Evolutionary conservation across 164 flowering plant species (phyloP).

Genomic region (Euptelea pleiosperma): DNA sequence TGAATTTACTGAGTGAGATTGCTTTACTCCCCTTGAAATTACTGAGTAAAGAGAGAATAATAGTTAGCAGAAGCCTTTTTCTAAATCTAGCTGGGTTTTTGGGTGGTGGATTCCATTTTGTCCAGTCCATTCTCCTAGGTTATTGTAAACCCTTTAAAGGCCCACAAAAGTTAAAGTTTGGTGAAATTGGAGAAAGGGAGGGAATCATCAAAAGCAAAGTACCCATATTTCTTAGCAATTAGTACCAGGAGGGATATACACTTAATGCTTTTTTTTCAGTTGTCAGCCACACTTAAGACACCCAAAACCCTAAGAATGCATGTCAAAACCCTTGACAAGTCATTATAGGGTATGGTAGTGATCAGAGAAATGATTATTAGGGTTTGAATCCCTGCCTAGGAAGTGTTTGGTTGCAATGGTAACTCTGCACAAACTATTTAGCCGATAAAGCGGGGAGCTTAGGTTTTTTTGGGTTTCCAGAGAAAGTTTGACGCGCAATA

Average conservation of each 20-base stretch:
- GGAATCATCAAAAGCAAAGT: constrained; percentile 13
- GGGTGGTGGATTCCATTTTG: background rate
- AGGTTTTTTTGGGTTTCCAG: too few relatives aligned
- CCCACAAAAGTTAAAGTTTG: constrained; percentile 11
- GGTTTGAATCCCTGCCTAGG: too few relatives aligned
- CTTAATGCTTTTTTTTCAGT: background rate
- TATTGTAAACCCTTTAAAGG: constrained; percentile 5
- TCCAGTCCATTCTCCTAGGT: background rate
- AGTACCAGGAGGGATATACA: constrained; percentile 14
- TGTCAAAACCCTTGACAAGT: constrained; percentile 2
- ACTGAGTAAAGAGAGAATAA: background rate
- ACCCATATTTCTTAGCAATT: background rate
- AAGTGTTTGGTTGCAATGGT: too few relatives aligned
- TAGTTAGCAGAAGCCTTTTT: background rate
- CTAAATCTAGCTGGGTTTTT: background rate
- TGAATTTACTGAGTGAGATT: too few relatives aligned
- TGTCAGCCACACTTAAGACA: background rate
- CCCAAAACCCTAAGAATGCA: constrained; percentile 5
- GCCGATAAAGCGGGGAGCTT: too few relatives aligned
- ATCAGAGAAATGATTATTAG: background rate
- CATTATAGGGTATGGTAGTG: background rate
- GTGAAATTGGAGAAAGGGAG: constrained; percentile 5
- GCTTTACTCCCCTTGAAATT: background rate
- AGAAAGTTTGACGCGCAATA: too few relatives aligned
- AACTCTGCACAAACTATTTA: too few relatives aligned